phyloP scores from a whole-genome alignment of 2,329 filamentous ascomycete species.

The Dactylella cylindrospora region DNA sequence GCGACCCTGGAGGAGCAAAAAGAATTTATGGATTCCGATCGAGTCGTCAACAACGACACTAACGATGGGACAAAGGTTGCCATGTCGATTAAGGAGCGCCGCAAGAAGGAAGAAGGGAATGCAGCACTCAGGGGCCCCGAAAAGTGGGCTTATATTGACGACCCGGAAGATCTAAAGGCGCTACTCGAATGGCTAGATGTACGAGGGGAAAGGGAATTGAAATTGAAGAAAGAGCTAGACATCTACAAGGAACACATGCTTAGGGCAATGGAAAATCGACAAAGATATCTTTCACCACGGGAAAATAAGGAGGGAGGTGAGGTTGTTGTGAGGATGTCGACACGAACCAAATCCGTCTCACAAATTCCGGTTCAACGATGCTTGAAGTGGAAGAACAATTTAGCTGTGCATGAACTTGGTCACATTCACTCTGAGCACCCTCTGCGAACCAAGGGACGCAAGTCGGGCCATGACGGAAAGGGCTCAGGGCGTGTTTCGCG shows the following conservation, averaged over 20 bases:
- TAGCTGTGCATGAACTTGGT: constrained; percentile 61
- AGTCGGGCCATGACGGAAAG: constrained; percentile 19
- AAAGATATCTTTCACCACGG: constrained; percentile 65
- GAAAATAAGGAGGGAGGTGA: constrained; percentile 56
- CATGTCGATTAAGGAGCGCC: constrained; percentile 75
- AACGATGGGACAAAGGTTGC: constrained; percentile 45
- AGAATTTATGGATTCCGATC: constrained; percentile 58
- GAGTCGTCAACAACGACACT: constrained; percentile 40
- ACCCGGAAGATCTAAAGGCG: constrained; percentile 72
- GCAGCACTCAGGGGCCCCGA: constrained; percentile 74
- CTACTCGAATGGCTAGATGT: constrained; percentile 87
- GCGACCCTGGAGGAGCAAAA: constrained; percentile 84
- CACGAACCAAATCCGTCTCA: constrained; percentile 63
- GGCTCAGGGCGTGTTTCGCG: constrained; percentile 26
- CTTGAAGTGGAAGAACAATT: constrained; percentile 66
- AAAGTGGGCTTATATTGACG: constrained; percentile 91
- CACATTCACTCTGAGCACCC: constrained; percentile 64
- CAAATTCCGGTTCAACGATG: constrained; percentile 62
- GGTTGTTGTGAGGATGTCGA: constrained; percentile 62
- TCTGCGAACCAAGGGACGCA: constrained; percentile 52
- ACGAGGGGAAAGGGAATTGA: constrained; percentile 80
- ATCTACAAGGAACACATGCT: constrained; percentile 74
- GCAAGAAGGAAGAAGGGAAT: constrained; percentile 77
- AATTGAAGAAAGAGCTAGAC: constrained; percentile 81
- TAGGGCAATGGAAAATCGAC: constrained; percentile 77